These are phyloP conservation scores for Penicillium frequentans DNA, from an alignment of 2,329 filamentous ascomycete genomes.

Conservation along the genomic window DNA sequence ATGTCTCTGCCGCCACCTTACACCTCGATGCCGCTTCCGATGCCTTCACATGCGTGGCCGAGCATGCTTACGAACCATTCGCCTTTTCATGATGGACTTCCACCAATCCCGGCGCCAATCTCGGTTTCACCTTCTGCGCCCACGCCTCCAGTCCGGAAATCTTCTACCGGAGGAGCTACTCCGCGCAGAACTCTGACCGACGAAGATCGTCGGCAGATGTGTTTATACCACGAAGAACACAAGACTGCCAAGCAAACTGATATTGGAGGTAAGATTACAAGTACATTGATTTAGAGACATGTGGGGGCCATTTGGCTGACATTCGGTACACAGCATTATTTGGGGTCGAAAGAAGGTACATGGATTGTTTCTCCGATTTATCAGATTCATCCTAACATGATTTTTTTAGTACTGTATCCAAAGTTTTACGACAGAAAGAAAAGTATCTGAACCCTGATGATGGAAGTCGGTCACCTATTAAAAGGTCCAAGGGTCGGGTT, in stretches of 20 bases:
- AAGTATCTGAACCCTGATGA: constrained; percentile 85
- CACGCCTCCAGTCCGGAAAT: constrained; percentile 31
- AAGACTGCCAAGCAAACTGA: constrained; percentile 92
- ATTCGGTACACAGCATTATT: constrained; percentile 67
- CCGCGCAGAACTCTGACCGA: constrained; percentile 87
- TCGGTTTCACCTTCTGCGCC: constrained; percentile 55
- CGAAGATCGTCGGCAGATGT: constrained; percentile 88
- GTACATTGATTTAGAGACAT: not conserved
- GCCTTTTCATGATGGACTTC: constrained; percentile 62
- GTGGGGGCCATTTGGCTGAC: constrained; percentile 18
- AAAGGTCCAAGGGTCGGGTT: constrained; percentile 78
- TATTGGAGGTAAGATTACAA: constrained; percentile 69
- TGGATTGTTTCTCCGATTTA: not conserved
- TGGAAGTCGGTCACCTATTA: constrained; percentile 74
- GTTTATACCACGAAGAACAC: constrained; percentile 86
- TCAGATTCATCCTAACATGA: constrained; percentile 5
- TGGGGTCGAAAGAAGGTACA: constrained; percentile 93
- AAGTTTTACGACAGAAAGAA: constrained; percentile 90
- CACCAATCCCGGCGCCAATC: constrained; percentile 54
- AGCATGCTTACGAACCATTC: constrained; percentile 76
- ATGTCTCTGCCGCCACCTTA: constrained; percentile 60
- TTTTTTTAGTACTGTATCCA: constrained; percentile 84
- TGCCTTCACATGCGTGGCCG: constrained; percentile 71
- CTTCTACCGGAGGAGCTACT: constrained; percentile 54
- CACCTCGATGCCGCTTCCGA: constrained; percentile 66